A percentile compares a stretch with the other conserved stretches of the same genome.
phyloP scores from a whole-genome alignment of 352 stramenopile species.

The Peronospora belbahrii region DNA sequence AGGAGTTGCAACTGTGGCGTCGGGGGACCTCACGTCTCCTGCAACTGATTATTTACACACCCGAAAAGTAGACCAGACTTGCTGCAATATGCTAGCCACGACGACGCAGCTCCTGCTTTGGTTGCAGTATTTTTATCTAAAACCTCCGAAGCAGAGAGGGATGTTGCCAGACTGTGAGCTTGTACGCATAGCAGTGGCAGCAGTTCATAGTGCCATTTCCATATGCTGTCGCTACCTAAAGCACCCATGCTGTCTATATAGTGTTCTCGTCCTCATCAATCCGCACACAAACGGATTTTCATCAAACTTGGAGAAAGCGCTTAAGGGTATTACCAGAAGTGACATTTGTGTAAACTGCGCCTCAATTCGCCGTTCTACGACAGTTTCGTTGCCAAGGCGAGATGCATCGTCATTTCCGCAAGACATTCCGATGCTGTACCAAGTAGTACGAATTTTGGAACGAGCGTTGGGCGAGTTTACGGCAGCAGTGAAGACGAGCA shows the following conservation, averaged over 20 bases:
- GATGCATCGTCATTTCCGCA: conserved; percentile 44
- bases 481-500: conserved; percentile 58
- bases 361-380: conserved; percentile 16
- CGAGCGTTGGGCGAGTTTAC: conserved; percentile 48
- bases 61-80: conserved; percentile 56
- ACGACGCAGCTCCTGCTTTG: conserved; percentile 50
- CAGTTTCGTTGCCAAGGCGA: background rate
- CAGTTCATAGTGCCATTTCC: conserved; percentile 72
- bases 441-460: conserved; percentile 45
- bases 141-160: conserved; percentile 25
- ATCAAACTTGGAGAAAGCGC: conserved; percentile 40
- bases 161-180: conserved; percentile 38
- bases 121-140: conserved; percentile 59
- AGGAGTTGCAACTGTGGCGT: conserved; percentile 37
- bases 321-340: conserved; percentile 44
- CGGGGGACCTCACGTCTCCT: conserved; percentile 44
- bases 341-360: conserved; percentile 51
- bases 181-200: conserved; percentile 49
- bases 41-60: conserved; percentile 49
- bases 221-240: conserved; percentile 57
- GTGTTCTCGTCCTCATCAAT: conserved; percentile 53
- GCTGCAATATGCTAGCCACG: conserved; percentile 46
- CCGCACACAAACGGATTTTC: conserved; percentile 55
- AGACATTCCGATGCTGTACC: conserved; percentile 56
- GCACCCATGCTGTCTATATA: conserved; percentile 63